These are phyloP conservation scores for Hydnomerulius pinastri DNA, from an alignment of 768 basidiomycete genomes.

Conservation along the genomic window DNA sequence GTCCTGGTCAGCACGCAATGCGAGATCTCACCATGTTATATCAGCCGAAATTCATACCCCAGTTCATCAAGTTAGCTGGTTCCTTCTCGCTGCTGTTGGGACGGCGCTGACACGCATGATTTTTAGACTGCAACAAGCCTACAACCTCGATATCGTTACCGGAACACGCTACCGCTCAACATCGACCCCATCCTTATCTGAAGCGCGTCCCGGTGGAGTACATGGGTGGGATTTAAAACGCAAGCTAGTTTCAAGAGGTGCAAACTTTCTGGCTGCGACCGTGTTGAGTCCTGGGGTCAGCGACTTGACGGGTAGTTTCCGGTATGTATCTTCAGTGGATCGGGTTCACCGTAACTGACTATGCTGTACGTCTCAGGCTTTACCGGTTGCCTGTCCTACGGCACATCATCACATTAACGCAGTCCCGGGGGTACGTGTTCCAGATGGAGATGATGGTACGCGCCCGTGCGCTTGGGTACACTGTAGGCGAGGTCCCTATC, in stretches of 20 bases:
- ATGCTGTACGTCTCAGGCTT: conserved; percentile 45
- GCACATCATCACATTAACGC: conserved; percentile 81
- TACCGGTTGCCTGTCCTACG: conserved; percentile 77
- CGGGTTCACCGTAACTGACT: background rate
- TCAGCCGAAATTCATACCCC: conserved; percentile 93
- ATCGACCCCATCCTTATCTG: conserved; percentile 54
- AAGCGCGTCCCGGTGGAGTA: conserved; percentile 78
- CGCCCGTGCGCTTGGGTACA: conserved; percentile 80
- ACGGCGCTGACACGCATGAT: conserved; percentile 4
- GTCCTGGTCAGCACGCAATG: background rate
- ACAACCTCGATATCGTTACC: conserved; percentile 91
- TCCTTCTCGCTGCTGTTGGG: background rate
- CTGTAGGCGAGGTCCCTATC: conserved; percentile 88
- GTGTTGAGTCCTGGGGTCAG: conserved; percentile 84
- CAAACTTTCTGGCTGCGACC: conserved; percentile 88
- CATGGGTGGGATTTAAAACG: conserved; percentile 93
- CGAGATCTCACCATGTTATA: conserved; percentile 4
- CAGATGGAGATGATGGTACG: conserved; percentile 99
- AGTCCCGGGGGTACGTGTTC: conserved; percentile 92
- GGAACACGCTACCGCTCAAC: conserved; percentile 82
- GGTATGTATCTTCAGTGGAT: conserved; percentile 46
- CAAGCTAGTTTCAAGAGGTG: conserved; percentile 85
- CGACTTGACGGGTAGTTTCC: conserved; percentile 89
- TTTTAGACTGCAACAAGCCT: conserved; percentile 73
- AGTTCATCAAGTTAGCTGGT: conserved; percentile 72